Evolutionary conservation across 2,329 filamentous ascomycete species (phyloP).

Genomic region (Amylocarpus encephaloides): DNA sequence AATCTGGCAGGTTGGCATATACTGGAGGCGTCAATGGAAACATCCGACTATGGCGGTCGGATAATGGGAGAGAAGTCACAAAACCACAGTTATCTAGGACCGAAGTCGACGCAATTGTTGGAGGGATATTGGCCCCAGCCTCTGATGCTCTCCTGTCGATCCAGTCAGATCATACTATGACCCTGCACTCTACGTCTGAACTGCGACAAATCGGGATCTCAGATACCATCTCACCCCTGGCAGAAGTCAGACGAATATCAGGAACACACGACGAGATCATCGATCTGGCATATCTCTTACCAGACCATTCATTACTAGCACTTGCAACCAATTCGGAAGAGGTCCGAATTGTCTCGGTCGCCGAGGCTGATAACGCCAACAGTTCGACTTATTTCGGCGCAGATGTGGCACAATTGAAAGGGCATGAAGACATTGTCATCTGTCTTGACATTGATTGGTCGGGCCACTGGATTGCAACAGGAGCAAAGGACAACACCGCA

Average conservation of each 20-base stretch:
- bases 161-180: conserved; percentile 82
- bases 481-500: conserved; percentile 93
- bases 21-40: conserved; percentile 80
- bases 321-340: conserved; percentile 94
- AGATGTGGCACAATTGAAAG: conserved; percentile 78
- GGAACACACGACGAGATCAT: conserved; percentile 98
- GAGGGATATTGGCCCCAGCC: conserved; percentile 58
- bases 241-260: conserved; percentile 68
- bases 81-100: conserved; percentile 57
- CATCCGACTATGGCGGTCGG: conserved; percentile 76
- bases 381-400: conserved; percentile 68
- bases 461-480: conserved; percentile 91
- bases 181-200: conserved; percentile 58
- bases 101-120: conserved; percentile 63
- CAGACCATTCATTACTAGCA: conserved; percentile 74
- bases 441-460: conserved; percentile 94
- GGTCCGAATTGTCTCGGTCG: conserved; percentile 75
- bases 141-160: conserved; percentile 71
- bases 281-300: conserved; percentile 79
- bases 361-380: conserved; percentile 22
- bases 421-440: conserved; percentile 93
- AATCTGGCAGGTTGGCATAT: conserved; percentile 65
- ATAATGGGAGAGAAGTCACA: conserved; percentile 72
- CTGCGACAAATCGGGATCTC: conserved; percentile 32
- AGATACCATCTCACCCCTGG: conserved; percentile 32